Conservation (phyloP, 768 basidiomycete species). For the Dioszegia aurantiaca region DNA sequence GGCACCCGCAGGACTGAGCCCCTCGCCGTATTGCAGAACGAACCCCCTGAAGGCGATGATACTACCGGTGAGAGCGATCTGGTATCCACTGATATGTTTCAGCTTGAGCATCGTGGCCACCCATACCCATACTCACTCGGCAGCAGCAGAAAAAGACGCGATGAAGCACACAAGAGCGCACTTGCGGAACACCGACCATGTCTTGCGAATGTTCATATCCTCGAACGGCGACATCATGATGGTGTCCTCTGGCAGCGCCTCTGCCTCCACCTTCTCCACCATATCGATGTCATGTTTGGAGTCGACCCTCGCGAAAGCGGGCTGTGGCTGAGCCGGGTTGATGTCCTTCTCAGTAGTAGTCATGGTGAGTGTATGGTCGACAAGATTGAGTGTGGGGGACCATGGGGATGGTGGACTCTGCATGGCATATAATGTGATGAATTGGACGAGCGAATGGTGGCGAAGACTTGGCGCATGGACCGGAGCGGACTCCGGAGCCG, state of each 20-base stretch:
- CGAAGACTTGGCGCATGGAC: too few species aligned
- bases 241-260: constrained; percentile 24
- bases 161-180: constrained; percentile 26
- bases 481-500: too few species aligned
- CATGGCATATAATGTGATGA: too few species aligned
- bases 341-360: constrained; percentile 1
- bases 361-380: too few species aligned
- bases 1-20: constrained; percentile 1
- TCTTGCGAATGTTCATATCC: constrained; percentile 28
- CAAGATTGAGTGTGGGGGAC: too few species aligned
- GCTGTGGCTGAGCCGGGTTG: not conserved
- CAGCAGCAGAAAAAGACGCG: constrained; percentile 35
- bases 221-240: constrained; percentile 39
- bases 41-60: constrained; percentile 43
- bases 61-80: constrained; percentile 36
- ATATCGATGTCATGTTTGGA: constrained; percentile 16
- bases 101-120: not conserved
- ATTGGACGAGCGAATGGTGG: too few species aligned
- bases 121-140: constrained; percentile 21
- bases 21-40: constrained; percentile 34
- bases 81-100: constrained; percentile 15
- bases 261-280: constrained; percentile 14
- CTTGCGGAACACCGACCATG: constrained; percentile 31
- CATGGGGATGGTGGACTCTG: too few species aligned
- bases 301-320: not conserved